Base-by-base conservation (phyloP, 2,329 filamentous ascomycete species). In the Akanthomyces dipterigenus region DNA sequence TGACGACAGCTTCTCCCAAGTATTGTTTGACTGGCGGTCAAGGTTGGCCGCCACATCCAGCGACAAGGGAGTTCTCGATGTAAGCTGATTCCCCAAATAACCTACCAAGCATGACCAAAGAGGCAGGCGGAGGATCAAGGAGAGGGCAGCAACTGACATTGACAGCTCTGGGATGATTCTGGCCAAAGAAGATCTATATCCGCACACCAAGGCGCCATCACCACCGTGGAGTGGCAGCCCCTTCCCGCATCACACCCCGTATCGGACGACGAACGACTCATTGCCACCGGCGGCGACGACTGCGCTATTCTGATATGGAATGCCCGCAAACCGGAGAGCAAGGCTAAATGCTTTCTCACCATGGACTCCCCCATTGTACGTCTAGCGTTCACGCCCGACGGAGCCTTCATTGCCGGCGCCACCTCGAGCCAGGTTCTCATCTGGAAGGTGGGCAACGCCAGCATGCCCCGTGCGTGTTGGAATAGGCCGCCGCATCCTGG, bases 231-330 rank as follows among this genome's bases (percentile, higher is more conserved):
- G 63, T 88, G 85, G 84, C 85, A 88, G 66, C 85, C 85, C 12
- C 65, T 82, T 20, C 67, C 69, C 2, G 64, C 69, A 6, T 66
- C 61, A n/a, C 76, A 78, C 61, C 67, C 71, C 16, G 70, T 61
- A 8, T 63, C 66, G 22, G 74, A 79, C 7, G 79, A 80, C 55
- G 83, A 86, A 64, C 77, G 85, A 26, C 73, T 88, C 3, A 78
- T 87, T 61, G 85, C 85, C 8, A 84, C 84, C 1, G 84, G 83
- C 26, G 82, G 82, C 3, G 84, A 87, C 63, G 85, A 88, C 65
- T 83, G 83, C 26, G 82, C 82, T 12, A 85, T 88, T 54, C 75
- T 81, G 50, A 81, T 88, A 28, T 88, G 84, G 82, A 86, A 88
- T 65, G 83, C 80, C 3, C 77, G 81, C 53, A 77, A 76, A 42